phyloP scores from a whole-genome alignment of 305 asterid genomes.

The Rubia tinctorum region DNA sequence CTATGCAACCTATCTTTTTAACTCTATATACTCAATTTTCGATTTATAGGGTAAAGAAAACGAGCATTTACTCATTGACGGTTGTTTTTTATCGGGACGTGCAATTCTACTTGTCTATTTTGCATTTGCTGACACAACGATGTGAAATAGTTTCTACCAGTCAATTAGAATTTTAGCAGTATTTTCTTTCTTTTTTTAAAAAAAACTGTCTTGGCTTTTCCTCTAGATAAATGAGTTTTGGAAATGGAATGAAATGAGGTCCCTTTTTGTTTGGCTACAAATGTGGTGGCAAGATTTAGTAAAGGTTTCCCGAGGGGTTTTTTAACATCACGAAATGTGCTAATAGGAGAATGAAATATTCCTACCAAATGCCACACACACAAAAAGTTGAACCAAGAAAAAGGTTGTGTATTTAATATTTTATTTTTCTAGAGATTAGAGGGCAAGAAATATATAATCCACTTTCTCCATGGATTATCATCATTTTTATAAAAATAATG shows the following conservation, averaged over 20 bases:
- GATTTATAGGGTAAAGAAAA: too few relatives aligned
- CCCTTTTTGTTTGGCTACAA: background rate
- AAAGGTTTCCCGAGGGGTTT: background rate
- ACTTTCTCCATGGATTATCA: background rate
- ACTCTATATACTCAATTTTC: too few relatives aligned
- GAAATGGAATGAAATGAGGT: background rate
- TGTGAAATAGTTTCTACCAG: too few relatives aligned
- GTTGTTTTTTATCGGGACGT: too few relatives aligned
- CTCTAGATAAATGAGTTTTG: background rate
- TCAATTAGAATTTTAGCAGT: too few relatives aligned
- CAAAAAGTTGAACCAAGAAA: too few relatives aligned
- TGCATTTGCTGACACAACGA: too few relatives aligned
- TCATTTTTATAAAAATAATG: background rate
- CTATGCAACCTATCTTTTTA: too few relatives aligned
- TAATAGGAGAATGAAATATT: background rate
- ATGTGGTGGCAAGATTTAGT: background rate
- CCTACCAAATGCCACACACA: background rate
- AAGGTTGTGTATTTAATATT: background rate
- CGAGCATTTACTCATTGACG: too few relatives aligned
- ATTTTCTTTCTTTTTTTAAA: too few relatives aligned
- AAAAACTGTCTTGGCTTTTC: background rate
- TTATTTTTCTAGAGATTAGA: background rate
- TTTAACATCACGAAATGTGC: background rate
- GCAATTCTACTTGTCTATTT: too few relatives aligned
- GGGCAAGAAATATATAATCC: constrained; percentile 20